Conservation (phyloP, 768 basidiomycete genomes). For the Chalciporus pseudorubinellus region DNA sequence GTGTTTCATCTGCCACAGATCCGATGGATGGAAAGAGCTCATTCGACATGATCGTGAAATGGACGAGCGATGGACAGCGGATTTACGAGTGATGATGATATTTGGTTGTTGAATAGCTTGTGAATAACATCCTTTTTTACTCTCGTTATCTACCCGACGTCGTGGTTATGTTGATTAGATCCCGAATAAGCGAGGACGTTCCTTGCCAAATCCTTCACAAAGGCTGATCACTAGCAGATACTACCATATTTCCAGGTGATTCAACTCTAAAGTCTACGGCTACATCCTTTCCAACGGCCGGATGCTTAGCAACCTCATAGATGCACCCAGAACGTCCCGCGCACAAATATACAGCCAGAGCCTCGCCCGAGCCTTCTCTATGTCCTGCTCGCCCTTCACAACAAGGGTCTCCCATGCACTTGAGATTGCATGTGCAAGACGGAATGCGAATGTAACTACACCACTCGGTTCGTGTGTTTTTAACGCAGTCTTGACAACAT, state of each 20-base stretch:
- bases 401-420: conserved; percentile 90
- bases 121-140: too few relatives aligned
- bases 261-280: neutral
- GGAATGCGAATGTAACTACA: conserved; percentile 88
- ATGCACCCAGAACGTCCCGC: conserved; percentile 82
- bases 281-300: conserved; percentile 93
- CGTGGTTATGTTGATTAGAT: neutral
- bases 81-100: neutral
- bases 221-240: neutral
- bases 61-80: neutral
- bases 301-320: conserved; percentile 86
- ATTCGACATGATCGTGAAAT: neutral
- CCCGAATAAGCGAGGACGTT: neutral
- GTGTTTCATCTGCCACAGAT: neutral
- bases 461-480: conserved; percentile 86
- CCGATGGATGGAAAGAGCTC: neutral
- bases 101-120: neutral
- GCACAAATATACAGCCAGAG: conserved; percentile 89
- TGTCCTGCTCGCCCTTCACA: conserved; percentile 79
- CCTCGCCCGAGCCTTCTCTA: conserved; percentile 75
- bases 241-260: neutral
- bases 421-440: conserved; percentile 82
- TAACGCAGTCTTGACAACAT: conserved; percentile 83
- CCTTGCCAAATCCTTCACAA: neutral
- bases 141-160: too few relatives aligned